Evolutionary conservation across 2,329 filamentous ascomycete species (phyloP), one percentile per base, ranked within the genome.

Genomic region (Botryotinia narcissicola): DNA sequence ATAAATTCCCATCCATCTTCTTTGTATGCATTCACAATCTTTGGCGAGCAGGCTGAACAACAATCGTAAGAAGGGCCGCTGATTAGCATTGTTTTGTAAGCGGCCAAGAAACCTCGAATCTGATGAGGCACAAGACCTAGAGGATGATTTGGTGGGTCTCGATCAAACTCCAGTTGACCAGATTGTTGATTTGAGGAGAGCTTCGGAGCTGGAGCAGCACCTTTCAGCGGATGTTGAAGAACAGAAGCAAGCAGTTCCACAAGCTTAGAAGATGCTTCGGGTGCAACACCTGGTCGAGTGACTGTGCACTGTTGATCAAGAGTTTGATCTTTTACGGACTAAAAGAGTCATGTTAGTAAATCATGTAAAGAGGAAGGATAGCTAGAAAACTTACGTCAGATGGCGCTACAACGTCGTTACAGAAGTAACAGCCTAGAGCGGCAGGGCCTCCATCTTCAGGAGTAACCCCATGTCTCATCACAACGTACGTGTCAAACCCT

Each of bases 251-350:
- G 87, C 8, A 98, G 87, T 82, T 99, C 96, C 66, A 98, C 95
- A 9, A 98, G 87, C 48, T 97, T 87, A 3, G 94, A 93, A 3
- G 96, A 98, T 12, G 96, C 96, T 73, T 98, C 96, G 16, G 94
- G 92, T 22, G 96, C 95, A 51, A 97, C 90, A 25, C 96, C 96
- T 0, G 96, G 96, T 16, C 96, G 90, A 4, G 96, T 99, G 32
- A 99, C 96, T 0, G 96, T 99, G 83, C 96, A 99, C 83, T 98
- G 96, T 82, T 99, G 96, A 81, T 99, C 96, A 18, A 99, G 90
- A 0, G 96, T 98, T 78, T 95, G 93, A 79, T 97, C 94, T 82
- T 95, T 97, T 80, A 97, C 88, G 3, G 94, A 97, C 93, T 97
- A 79, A 67, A 74, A 42, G 22, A 51, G 25, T 8, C n/a, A 54